Percentiles rank a stretch among this genome's conserved stretches.
These are phyloP conservation scores for Polytolypa hystricis DNA, from an alignment of 2,329 filamentous ascomycete species.

Conservation along the genomic window DNA sequence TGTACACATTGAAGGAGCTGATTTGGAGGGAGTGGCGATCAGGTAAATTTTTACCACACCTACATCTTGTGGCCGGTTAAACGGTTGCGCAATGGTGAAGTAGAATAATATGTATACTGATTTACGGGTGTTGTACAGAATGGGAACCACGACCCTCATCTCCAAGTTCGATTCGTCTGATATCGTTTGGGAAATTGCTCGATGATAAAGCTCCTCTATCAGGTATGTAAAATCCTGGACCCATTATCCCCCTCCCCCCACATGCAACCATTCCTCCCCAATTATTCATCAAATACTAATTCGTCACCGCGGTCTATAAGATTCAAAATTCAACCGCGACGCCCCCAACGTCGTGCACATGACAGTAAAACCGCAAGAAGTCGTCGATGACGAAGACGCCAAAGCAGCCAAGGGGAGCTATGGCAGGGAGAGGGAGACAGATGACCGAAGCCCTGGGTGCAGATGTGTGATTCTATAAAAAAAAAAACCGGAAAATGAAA, in stretches of 20 bases:
- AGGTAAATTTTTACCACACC: conserved; percentile 41
- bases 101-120: background rate
- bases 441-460: conserved; percentile 49
- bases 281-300: background rate
- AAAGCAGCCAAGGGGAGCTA: conserved; percentile 49
- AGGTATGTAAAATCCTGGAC: conserved; percentile 50
- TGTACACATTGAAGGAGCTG: conserved; percentile 88
- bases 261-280: background rate
- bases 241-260: background rate
- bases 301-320: conserved; percentile 37
- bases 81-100: background rate
- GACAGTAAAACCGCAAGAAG: conserved; percentile 78
- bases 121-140: conserved; percentile 35
- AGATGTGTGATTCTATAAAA: conserved; percentile 52
- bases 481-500: too few relatives aligned
- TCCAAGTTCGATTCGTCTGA: conserved; percentile 79
- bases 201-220: conserved; percentile 78
- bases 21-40: conserved; percentile 87
- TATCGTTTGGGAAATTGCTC: conserved; percentile 81
- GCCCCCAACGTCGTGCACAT: conserved; percentile 84
- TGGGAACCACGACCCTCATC: conserved; percentile 82
- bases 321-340: conserved; percentile 66
- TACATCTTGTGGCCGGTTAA: too few relatives aligned
- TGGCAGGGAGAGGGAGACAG: conserved; percentile 41
- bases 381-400: conserved; percentile 68